Base-by-base conservation (phyloP, 2,329 filamentous ascomycete species). In the Diaporthe vexans region DNA sequence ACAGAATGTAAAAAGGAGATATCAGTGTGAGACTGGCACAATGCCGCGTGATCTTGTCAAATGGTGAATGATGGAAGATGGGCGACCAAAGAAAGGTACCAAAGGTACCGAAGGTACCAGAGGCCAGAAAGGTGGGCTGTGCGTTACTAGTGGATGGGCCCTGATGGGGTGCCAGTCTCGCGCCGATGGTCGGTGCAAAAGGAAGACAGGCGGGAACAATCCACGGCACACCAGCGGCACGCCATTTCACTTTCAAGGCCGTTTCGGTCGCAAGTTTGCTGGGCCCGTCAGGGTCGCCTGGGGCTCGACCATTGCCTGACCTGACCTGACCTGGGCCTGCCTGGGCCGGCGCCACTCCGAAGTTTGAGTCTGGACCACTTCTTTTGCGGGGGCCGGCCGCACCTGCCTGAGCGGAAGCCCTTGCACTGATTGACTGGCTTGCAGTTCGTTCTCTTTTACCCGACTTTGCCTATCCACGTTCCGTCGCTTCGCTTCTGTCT, bases 111-210 rank as follows among this genome's bases (percentile, higher is more conserved):
- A 40, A 13, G 37, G 11, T 40, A 11, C 10, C 3, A 13, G 15
- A 13, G 37, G 10, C 3, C 37, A 43, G 40, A 43, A 40, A 68
- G 46, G 48, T 54, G 63, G 63, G 48, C 46, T 67, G 52, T 33
- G 52, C 52, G 24, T 8, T 19, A 4, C 13, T 37, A 37, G 37
- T 13, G 37, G 37, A 37, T 37, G 37, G 37, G 37, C 37, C 37
- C 37, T 10, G 37, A 37, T 37, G 37, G 48, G 37, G 29, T n/a
- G 19, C 17, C 24, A 57, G 24, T 48, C 56, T 37, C 37, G 19
- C 63, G 63, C 63, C 63, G 63, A 58, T 58, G 19, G 52, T 70
- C 67, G 67, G 67, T 70, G 51, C 67, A 56, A 54, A 69, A 43
- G 2, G 5, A 43, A 57, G 48, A 69, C 21, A 68, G 29, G n/a